Conservation (phyloP, 192 early-diverging fungal genomes). For the Geranomyces variabilis region DNA sequence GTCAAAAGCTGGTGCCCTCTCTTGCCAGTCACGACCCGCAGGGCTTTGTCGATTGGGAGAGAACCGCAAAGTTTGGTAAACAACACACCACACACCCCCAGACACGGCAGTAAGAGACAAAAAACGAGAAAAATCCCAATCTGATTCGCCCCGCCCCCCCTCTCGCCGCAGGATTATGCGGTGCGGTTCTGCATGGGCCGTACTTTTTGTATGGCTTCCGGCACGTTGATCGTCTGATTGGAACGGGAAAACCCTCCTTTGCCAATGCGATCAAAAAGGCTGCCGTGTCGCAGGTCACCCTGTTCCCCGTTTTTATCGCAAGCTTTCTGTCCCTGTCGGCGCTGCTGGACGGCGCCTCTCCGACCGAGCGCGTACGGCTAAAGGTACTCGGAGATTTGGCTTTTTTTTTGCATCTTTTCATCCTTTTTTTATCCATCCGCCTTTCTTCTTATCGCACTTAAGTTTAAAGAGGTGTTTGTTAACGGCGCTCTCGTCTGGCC, state of each 20-base stretch:
- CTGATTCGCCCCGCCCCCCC: no score
- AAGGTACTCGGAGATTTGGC: no score
- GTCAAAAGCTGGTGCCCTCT: slow-evolving; percentile 28
- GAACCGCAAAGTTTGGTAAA: slow-evolving; percentile 33
- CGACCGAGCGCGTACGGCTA: slow-evolving; percentile 16
- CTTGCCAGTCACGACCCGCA: not conserved
- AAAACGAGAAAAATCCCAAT: no score
- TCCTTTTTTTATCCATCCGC: no score
- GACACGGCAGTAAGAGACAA: not conserved
- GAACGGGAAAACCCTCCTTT: slow-evolving; percentile 14
- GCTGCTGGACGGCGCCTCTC: slow-evolving; percentile 23
- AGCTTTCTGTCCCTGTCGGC: slow-evolving; percentile 22
- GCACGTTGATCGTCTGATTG: slow-evolving; percentile 34
- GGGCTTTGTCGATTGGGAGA: slow-evolving; percentile 12
- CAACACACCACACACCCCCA: no score
- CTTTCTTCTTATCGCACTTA: no score
- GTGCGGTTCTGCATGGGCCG: slow-evolving; percentile 44
- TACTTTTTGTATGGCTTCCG: slow-evolving; percentile 37
- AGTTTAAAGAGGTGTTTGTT: slow-evolving; percentile 26
- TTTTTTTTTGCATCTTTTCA: no score
- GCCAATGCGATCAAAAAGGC: slow-evolving; percentile 28
- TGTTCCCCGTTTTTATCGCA: slow-evolving; percentile 31
- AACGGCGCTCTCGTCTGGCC: slow-evolving; percentile 39
- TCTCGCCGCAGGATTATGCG: slow-evolving; percentile 32
- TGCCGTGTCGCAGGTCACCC: slow-evolving; percentile 17